Conservation (phyloP, 192 early-diverging fungal genomes). For the Linnemannia hyalina region DNA sequence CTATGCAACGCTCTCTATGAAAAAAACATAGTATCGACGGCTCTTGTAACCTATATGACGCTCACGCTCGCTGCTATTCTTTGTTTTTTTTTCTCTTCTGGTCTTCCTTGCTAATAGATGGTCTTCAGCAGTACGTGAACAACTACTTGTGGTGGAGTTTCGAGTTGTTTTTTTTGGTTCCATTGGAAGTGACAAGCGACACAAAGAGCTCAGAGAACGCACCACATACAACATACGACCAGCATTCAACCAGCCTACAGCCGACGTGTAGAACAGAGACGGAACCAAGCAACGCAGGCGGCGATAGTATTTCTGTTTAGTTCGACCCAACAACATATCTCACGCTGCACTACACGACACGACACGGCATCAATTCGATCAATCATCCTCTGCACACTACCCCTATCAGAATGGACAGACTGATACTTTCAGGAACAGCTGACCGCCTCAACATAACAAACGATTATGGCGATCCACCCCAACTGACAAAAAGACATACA, state of each 20-base stretch:
- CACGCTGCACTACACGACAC: neutral
- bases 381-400: neutral
- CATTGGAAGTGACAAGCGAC: neutral
- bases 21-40: no score
- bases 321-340: neutral
- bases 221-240: neutral
- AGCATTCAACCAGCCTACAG: neutral
- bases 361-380: neutral
- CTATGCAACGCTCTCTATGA: no score
- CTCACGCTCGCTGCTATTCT: neutral
- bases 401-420: neutral
- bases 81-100: slow-evolving; percentile 12
- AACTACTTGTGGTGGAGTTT: neutral
- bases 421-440: slow-evolving; percentile 1
- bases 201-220: neutral
- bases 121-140: slow-evolving; percentile 77
- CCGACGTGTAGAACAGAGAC: neutral
- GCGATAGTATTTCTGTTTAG: no score
- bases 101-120: slow-evolving; percentile 58
- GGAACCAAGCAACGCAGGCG: no score
- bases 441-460: neutral
- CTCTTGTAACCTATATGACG: neutral
- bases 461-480: neutral
- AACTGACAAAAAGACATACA: neutral
- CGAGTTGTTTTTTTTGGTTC: neutral